Base-by-base conservation (phyloP, 148 eudicot species). In the Cornus controversa region DNA sequence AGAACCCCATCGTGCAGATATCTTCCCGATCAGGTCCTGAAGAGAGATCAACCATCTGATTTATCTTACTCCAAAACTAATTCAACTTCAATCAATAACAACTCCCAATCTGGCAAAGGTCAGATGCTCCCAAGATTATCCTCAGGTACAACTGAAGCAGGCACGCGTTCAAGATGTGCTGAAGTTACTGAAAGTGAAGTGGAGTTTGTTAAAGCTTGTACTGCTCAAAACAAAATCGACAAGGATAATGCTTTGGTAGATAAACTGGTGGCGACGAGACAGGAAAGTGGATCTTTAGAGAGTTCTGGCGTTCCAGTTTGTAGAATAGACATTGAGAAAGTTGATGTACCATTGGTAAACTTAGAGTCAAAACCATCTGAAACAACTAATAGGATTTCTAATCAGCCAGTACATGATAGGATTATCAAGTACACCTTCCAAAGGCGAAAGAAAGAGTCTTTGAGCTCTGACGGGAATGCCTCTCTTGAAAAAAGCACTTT, bases 341-440 rank as follows among this genome's bases (percentile, higher is more conserved):
- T 82, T 70, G 77, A 80, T 53, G 70, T 65, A 23, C 72, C 80
- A 27, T 68, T 73, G 20, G 74, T 71, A 65, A 58, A 63, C 31
- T 47, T 72, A 29, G 80, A 77, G 82, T 69, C 69, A 71, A 83
- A 80, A 77, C 60, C 40, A 42, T 66, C 74, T 76, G 82, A 64
- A 28, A 40, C 50, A 50, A 73, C 50, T 78, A 80, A 76, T 67
- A 82, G 14, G 50, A 26, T 82, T 76, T 36, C 77, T 70, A 80
- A 76, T 77, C 90, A 82, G 66, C 75, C 79, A 53, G 78, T 75
- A 14, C 76, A 75, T 69, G 89, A 83, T 53, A 90, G 88, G 82
- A 66, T 79, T 62, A 75, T 87, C 76, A 87, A 84, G 75, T 83
- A 86, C 72, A 90, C 91, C 22, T 90, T 84, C 73, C 89, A 87